Percentiles rank a stretch among this genome's conserved stretches.
These are phyloP conservation scores for Ceratobasidium sp. DNA, from an alignment of 1,284 basidiomycete genomes.

Conservation along the genomic window DNA sequence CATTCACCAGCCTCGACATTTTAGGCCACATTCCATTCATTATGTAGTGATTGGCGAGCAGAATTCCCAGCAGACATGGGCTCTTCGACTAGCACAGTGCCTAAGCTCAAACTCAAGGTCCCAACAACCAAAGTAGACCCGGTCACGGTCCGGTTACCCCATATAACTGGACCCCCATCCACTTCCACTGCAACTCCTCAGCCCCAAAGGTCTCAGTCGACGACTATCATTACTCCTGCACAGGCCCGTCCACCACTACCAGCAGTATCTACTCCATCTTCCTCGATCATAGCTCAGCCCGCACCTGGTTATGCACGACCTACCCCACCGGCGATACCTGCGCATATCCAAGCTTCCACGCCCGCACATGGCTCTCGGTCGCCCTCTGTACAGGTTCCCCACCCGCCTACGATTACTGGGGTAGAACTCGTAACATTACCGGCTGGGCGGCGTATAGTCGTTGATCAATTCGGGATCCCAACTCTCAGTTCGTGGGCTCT, in stretches of 20 bases:
- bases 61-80: constrained; percentile 20
- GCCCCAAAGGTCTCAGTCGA: constrained; percentile 23
- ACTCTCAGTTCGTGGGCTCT: constrained; percentile 27
- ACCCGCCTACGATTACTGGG: constrained; percentile 20
- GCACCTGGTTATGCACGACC: constrained; percentile 30
- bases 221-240: neutral
- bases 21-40: constrained; percentile 24
- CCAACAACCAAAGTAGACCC: constrained; percentile 34
- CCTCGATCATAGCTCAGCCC: constrained; percentile 24
- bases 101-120: constrained; percentile 43
- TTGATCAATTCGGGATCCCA: constrained; percentile 21
- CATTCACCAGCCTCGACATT: neutral
- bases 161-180: neutral
- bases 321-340: constrained; percentile 27
- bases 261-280: constrained; percentile 14
- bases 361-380: constrained; percentile 35
- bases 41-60: constrained; percentile 42
- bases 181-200: constrained; percentile 8
- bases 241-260: neutral
- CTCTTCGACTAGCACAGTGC: constrained; percentile 23
- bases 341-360: constrained; percentile 29
- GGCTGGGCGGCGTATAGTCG: constrained; percentile 3
- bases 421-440: constrained; percentile 29
- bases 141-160: constrained; percentile 19
- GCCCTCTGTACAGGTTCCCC: constrained; percentile 36